Conservation (phyloP, 2,329 filamentous ascomycete genomes). For the Microcera coccophila region DNA sequence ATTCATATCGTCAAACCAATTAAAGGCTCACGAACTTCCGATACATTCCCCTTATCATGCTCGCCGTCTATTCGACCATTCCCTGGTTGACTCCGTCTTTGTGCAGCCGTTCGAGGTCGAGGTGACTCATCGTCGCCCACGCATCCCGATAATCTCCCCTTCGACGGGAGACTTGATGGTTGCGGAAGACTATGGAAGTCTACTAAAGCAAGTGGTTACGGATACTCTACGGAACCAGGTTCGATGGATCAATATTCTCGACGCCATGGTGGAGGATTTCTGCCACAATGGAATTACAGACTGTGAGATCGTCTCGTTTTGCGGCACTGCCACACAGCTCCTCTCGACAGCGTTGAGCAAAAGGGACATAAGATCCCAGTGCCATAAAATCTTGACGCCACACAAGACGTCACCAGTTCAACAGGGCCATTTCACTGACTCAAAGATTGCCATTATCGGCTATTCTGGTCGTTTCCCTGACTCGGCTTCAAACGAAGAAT, state of each 20-base stretch:
- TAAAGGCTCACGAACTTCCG: constrained; percentile 13
- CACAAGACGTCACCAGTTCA: background rate
- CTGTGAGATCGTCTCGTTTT: constrained; percentile 10
- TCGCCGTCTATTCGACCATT: constrained; percentile 17
- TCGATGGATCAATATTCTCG: constrained; percentile 11
- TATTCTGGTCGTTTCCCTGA: constrained; percentile 44
- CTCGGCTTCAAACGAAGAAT: constrained; percentile 39
- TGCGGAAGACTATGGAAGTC: constrained; percentile 2
- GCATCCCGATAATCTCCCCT: constrained; percentile 6
- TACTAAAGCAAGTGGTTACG: constrained; percentile 4
- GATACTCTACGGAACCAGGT: constrained; percentile 12
- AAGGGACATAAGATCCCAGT: constrained; percentile 4
- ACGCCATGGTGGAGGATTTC: background rate
- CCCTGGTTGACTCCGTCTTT: background rate
- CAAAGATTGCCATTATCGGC: constrained; percentile 79
- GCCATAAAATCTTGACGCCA: constrained; percentile 3
- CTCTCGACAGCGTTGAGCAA: constrained; percentile 7
- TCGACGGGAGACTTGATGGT: constrained; percentile 4
- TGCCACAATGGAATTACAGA: background rate
- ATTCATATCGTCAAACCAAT: constrained; percentile 12
- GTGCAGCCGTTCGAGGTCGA: background rate
- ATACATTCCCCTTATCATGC: constrained; percentile 26
- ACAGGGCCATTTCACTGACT: constrained; percentile 15
- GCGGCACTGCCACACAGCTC: constrained; percentile 16
- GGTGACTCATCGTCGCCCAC: background rate